Evolutionary conservation across 768 basidiomycete genomes (phyloP).

Genomic region (Tremella mesenterica): DNA sequence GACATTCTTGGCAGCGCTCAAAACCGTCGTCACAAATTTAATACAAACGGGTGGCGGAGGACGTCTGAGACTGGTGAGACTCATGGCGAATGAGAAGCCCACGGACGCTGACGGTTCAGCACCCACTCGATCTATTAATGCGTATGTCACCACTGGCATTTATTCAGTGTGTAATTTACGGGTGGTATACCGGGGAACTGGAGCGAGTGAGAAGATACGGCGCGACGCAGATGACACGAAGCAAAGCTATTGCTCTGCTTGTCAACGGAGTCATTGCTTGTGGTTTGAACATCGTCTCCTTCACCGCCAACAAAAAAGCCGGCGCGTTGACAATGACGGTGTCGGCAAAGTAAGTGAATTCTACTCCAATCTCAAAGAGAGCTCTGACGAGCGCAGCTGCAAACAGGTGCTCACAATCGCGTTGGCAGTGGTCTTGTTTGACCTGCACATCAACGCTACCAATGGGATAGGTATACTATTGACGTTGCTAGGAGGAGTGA

Average conservation of each 20-base stretch:
- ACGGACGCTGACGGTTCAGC: slow-evolving; percentile 45
- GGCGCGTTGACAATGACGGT: slow-evolving; percentile 53
- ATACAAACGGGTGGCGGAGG: slow-evolving; percentile 47
- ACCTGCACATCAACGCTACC: slow-evolving; percentile 65
- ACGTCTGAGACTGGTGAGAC: slow-evolving; percentile 40
- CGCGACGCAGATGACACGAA: slow-evolving; percentile 48
- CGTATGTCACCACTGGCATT: slow-evolving; percentile 89
- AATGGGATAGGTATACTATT: slow-evolving; percentile 77
- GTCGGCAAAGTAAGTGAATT: slow-evolving; percentile 35
- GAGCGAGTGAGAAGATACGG: slow-evolving; percentile 53
- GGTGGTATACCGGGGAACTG: slow-evolving; percentile 72
- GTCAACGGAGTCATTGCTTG: slow-evolving; percentile 84
- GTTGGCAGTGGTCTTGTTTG: slow-evolving; percentile 72
- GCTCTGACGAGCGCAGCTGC: slow-evolving; percentile 46
- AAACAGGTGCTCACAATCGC: slow-evolving; percentile 89
- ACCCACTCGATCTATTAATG: slow-evolving; percentile 76
- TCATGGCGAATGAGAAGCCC: background rate
- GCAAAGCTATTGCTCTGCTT: slow-evolving; percentile 53
- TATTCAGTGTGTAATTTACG: slow-evolving; percentile 71
- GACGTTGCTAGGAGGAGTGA: slow-evolving; percentile 77
- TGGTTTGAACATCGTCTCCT: slow-evolving; percentile 83
- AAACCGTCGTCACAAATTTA: slow-evolving; percentile 84
- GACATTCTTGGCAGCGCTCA: slow-evolving; percentile 81
- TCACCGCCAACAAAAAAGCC: slow-evolving; percentile 87
- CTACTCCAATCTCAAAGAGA: background rate